A percentile compares a stretch with the other conserved stretches of the same genome.
Evolutionary conservation across 2,329 filamentous ascomycete species (phyloP).

Genomic region (Alternaria brassicicola): DNA sequence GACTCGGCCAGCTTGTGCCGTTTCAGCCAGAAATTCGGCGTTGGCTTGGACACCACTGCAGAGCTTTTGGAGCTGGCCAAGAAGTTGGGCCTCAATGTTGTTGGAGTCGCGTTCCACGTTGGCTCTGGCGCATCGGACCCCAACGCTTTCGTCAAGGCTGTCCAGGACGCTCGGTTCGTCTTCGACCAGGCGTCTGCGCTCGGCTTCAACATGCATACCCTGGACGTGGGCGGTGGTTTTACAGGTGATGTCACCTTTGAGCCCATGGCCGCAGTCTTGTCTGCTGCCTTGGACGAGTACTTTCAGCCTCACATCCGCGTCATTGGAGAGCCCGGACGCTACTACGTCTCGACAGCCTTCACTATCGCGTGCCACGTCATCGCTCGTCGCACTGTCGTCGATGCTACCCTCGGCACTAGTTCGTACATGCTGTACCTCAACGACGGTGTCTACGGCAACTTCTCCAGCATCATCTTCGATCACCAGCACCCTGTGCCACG

Average conservation of each 20-base stretch:
- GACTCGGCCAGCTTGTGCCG: conserved; percentile 94
- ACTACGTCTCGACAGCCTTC: conserved; percentile 92
- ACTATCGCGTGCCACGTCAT: conserved; percentile 96
- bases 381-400: conserved; percentile 84
- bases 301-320: conserved; percentile 84
- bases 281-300: conserved; percentile 80
- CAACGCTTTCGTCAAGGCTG: conserved; percentile 87
- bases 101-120: conserved; percentile 97
- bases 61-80: conserved; percentile 80
- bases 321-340: conserved; percentile 95
- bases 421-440: conserved; percentile 98
- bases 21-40: conserved; percentile 96
- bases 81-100: conserved; percentile 83
- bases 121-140: conserved; percentile 95
- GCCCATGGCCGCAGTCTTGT: conserved; percentile 81
- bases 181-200: conserved; percentile 82
- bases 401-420: conserved; percentile 67
- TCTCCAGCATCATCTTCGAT: conserved; percentile 99
- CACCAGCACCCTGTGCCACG: conserved; percentile 90
- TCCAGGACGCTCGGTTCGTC: conserved; percentile 84
- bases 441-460: conserved; percentile 97
- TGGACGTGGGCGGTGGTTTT: conserved; percentile 96
- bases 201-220: conserved; percentile 81
- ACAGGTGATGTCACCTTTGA: conserved; percentile 91
- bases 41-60: conserved; percentile 80